Base-by-base conservation (phyloP, 257 asterid genomes). In the Solanum boliviense region DNA sequence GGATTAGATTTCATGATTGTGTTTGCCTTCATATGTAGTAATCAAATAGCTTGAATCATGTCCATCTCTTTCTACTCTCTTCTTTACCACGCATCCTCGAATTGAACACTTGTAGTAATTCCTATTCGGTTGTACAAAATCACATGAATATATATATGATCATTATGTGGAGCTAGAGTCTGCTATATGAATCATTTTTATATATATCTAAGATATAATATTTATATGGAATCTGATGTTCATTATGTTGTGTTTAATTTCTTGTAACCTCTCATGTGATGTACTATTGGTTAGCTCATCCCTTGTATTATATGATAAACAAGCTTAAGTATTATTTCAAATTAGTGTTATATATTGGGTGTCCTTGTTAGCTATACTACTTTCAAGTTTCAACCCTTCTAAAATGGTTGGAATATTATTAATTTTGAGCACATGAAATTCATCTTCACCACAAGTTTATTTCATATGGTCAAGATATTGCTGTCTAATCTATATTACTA, bases 101-200 rank as follows among this genome's bases (percentile, higher is more conserved):
- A 38, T 65, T 32, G 88, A 87, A 88, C 93, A 91, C 84, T 88
- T 91, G 85, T 88, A 89, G 68, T 91, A 91, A 74, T 91, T 83
- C 89, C 93, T 91, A 87, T n/a, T 41, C 9, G 20, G 4, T 78
- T n/a, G 16, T 31, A 10, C 21, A 70, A 10, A 39, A 75, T 5
- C 21, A 58, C 12, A 20, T 25, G 41, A n/a, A 62, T 29, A 39
- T 27, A 56, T 18, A 25, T 35, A 52, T 18, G 13, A 44, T 44
- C 20, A 9, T 35, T 32, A 9, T 13, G 29, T 27, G 34, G 35
- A 27, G 74, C 31, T 10, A 62, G 1, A 62, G 29, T 62, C 31
- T 4, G 4, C 3, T 62, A 65, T n/a, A n/a, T 65, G 72, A 65
- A 65, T 65, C 18, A 1, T 65, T 11, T 58, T 1, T 58, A 58